Base-by-base conservation (phyloP, 192 early-diverging fungal species). In the Coemansia umbellata region DNA sequence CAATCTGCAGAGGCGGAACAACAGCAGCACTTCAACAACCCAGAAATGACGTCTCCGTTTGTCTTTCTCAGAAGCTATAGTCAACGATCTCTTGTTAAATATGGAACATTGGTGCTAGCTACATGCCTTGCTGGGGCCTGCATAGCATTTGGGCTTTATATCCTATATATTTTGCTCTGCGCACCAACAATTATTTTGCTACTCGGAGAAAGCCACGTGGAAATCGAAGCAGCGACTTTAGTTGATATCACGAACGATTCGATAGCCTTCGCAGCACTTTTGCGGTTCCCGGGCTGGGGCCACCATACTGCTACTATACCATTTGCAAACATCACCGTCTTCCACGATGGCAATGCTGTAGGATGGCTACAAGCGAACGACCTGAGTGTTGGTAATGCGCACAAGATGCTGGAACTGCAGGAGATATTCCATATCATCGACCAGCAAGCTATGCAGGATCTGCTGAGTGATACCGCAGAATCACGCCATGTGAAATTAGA, bases 241-340 rank as follows among this genome's bases (percentile, higher is more conserved):
- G 57, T 72, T 15, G 69, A 65, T 39, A 57, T 47, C 27, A 35
- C 52, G 15, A 58, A 72, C 31, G 50, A 56, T 27, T 48, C 53
- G 2, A 33, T 72, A 17, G 28, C 53, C 6, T 41, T 72, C 42
- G 41, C 69, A 3, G 62, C 49, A 4, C 47, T 33, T 3, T 5
- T 72, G 31, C 53, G 30, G 5, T 72, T 72, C 56, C 58, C 61
- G 31, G 33, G 18, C 37, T 47, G 53, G 61, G 36, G 31, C 10
- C 37, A n/a, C 13, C 41, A 37, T 6, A 15, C 56, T 14, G 42
- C 51, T 13, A 30, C 19, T 4, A 27, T 72, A 11, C 58, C 62
- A 17, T 60, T 57, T 52, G 53, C 49, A 3, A 72, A 72, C 49
- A 31, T 58, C 23, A 72, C 69, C 24, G 11, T 72, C 14, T 60